Percentiles rank a stretch among this genome's conserved stretches.
Evolutionary conservation across 2,329 filamentous ascomycete species (phyloP).

Genomic region (Aspergillus sp.): DNA sequence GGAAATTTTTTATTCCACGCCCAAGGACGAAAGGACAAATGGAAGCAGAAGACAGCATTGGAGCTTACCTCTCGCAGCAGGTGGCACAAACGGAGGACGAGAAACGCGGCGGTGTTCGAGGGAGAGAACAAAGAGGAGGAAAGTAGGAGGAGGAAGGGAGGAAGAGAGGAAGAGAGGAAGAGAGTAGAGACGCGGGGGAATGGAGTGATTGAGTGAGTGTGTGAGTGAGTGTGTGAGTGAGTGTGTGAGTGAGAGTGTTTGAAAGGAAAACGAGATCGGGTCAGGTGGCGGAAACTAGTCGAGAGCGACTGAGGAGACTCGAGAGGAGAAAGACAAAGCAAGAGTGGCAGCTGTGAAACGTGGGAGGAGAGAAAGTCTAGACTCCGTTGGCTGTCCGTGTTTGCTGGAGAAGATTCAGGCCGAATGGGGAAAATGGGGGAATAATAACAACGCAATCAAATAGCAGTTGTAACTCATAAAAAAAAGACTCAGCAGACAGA

Average conservation of each 20-base stretch:
- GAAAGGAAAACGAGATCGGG: too few species aligned
- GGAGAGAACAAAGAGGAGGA: background rate
- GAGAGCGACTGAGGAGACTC: too few species aligned
- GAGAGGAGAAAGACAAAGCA: too few species aligned
- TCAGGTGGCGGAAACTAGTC: too few species aligned
- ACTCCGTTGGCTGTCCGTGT: too few species aligned
- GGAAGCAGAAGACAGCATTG: background rate
- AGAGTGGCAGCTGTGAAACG: too few species aligned
- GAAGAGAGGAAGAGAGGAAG: constrained; percentile 1
- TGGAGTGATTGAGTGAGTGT: constrained; percentile 1
- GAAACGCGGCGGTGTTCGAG: background rate
- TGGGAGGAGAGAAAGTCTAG: too few species aligned
- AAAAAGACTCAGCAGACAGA: background rate
- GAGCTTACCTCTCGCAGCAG: background rate
- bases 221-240: background rate
- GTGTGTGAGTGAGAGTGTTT: background rate
- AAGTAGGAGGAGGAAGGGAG: constrained; percentile 1
- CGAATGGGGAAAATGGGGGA: too few species aligned
- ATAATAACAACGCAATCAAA: too few species aligned
- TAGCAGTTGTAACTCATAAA: background rate
- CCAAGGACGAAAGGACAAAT: background rate
- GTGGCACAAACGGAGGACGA: background rate
- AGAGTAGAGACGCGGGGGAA: constrained; percentile 1
- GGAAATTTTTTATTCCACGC: background rate
- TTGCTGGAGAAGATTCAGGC: too few species aligned